Base-by-base conservation (phyloP, 2,329 filamentous ascomycete species). In the Venturiaceae sp. region DNA sequence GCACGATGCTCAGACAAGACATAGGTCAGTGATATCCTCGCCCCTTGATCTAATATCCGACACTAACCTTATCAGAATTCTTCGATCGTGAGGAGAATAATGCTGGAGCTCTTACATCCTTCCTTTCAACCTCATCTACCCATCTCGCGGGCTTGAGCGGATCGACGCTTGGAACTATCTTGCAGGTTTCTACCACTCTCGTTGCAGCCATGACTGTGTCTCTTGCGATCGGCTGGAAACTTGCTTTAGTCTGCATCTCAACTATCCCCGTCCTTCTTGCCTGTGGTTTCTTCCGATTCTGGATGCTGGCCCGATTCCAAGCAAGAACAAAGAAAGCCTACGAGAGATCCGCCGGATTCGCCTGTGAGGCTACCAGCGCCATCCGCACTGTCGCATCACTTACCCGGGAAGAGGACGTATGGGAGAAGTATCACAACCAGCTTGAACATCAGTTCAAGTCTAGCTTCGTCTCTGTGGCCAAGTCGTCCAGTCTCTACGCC, bases 351-450 rank as follows among this genome's bases (percentile, higher is more conserved):
- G 92, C 92, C 7, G 87, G 86, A 58, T 95, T 88, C 68, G 94
- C 94, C 11, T 94, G 92, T 52, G 94, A 99, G 72, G 92, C 92
- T 46, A 95, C 95, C 33, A 92, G 90, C 2, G 88, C 92, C 6
- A 96, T 97, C 64, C 87, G 92, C 55, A 97, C 94, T 2, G 92
- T 97, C 9, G 92, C 92, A 3, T 89, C 90, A 8, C 80, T 99
- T 47, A 96, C 92, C 0, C 83, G 92, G 9, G 94, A 99, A 73
- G 73, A 81, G 0, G 90, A 96, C 66, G 90, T 97, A 3, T 80
- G 90, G 65, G 66, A 73, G 2, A 80, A 85, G 56, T 99, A 95
- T 75, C 85, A 82, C 60, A 69, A 72, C 2, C 83, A 83, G 53
- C 81, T 94, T 33, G 84, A 79, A 1, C 67, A 66, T 1, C 90